Base-by-base conservation (phyloP, 352 stramenopile species). In the Phytophthora pisi region DNA sequence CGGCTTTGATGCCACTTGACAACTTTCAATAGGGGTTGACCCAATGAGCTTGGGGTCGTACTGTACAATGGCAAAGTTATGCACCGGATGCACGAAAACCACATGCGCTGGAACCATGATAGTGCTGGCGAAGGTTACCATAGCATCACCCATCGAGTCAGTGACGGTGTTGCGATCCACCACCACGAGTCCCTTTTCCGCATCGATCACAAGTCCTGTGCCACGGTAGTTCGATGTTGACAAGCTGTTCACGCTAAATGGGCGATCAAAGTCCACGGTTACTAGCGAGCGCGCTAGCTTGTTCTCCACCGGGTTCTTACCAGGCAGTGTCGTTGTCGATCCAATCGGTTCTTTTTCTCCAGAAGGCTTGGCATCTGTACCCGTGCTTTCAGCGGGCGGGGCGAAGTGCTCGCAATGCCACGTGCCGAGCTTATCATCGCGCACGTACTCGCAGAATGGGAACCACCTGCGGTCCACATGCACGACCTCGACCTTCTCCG, bases 1-100 rank as follows among this genome's bases (percentile, higher is more conserved):
- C 20, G 81, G 75, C 53, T 85, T 81, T 2, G 70, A 65, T 9
- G 86, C 89, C 47, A 96, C 79, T 61, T 82, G 79, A 60, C 86
- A 94, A 62, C 84, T 91, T 58, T 92, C 74, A 43, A 96, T 91
- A 0, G 87, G 86, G 13, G 88, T 94, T 7, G 86, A 90, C 1
- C 88, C 88, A 65, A 96, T 95, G 10, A 93, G 74, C 64, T 88
- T 88, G 23, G 91, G 86, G 64, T 98, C 89, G 68, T 97, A 97
- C 70, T 96, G 88, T 15, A 98, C 84, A 59, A 98, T 95, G 7
- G 89, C 88, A 59, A 98, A 97, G 68, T 98, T 98, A 75, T 98
- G 91, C 59, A 97, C 84, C 5, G 93, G 93, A 62, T 98, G 93
- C 1, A 97, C 88, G 56, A 98, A 97, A n/a, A 97, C 77, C 0